A percentile compares a stretch with the other conserved stretches of the same genome.
These are phyloP conservation scores for Serpula lacrymans DNA, from an alignment of 768 basidiomycete species.

Conservation along the genomic window DNA sequence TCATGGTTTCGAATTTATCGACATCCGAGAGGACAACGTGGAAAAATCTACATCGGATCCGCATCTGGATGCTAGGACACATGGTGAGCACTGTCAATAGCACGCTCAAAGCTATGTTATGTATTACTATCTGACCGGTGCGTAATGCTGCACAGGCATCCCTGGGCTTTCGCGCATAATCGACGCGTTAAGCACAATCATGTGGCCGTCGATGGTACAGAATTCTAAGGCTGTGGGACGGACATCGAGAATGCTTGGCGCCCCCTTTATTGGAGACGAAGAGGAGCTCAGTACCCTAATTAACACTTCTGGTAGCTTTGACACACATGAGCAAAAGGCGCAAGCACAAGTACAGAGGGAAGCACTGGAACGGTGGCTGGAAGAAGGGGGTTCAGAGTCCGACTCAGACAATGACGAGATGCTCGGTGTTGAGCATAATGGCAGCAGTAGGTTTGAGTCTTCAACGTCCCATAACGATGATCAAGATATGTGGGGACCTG, in stretches of 20 bases:
- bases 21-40: constrained; percentile 25
- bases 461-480: constrained; percentile 11
- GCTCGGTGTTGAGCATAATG: constrained; percentile 15
- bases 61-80: constrained; percentile 11
- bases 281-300: constrained; percentile 6
- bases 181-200: constrained; percentile 80
- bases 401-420: constrained; percentile 35
- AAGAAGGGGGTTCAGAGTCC: no score
- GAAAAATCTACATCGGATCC: not conserved
- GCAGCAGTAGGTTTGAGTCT: constrained; percentile 9
- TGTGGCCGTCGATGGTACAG: constrained; percentile 80
- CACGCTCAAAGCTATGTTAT: not conserved
- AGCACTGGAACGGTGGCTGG: constrained; percentile 60
- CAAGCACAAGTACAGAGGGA: constrained; percentile 39
- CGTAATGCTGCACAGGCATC: constrained; percentile 33
- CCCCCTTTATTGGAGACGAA: not conserved
- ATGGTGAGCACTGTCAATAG: constrained; percentile 10
- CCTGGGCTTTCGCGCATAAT: constrained; percentile 63
- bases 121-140: not conserved
- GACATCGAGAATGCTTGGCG: not conserved
- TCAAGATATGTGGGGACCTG: constrained; percentile 40
- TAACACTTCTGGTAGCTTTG: not conserved
- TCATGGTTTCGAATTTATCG: constrained; percentile 76
- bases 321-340: not conserved
- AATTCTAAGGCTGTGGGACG: constrained; percentile 2